Base-by-base conservation (phyloP, 139 green algal species). In the Medakamo hakoo region DNA sequence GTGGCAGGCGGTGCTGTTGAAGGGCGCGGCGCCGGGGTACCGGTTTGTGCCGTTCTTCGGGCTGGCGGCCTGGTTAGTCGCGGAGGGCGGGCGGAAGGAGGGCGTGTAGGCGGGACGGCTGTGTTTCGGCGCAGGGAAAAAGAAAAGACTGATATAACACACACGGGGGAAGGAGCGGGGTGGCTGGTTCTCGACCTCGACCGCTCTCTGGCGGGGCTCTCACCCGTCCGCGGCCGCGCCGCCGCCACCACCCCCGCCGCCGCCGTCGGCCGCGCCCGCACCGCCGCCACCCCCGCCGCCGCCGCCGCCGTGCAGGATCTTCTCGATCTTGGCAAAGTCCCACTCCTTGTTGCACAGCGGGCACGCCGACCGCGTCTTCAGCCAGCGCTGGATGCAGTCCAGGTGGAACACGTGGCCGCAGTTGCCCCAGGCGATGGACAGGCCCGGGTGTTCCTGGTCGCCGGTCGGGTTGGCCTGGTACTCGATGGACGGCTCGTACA, bases 401-500 rank as follows among this genome's bases (percentile, higher is more conserved):
- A 97, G 79, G 73, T 97, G 91, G 81, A 97, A 97, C 23, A 96
- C 91, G 55, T 97, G 91, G 18, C 90, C 92, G 71, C 91, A 97
- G 49, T 65, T 77, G 25, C 90, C 90, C 90, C 90, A 97, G 1
- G 90, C 87, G 52, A 97, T 96, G 63, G 68, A 85, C 26, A 97
- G 73, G 48, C 90, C 87, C 30, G 89, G 86, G 68, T 97, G 85
- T 49, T 95, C 88, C 22, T 77, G 64, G 57, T 95, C 87, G 14
- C 80, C 66, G 27, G 87, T 94, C 3, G 91, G 90, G 68, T 94
- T 95, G n/a, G 89, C 90, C 68, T 96, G 89, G 73, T 96, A 97
- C 79, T 97, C 90, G 32, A 97, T 97, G 72, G 82, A 94, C 2
- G 92, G 84, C 79, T 97, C 90, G 71, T 97, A 97, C 48, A 97